These are phyloP conservation scores for Colletotrichum abscissum DNA, from an alignment of 2,329 filamentous ascomycete genomes.

Conservation along the genomic window DNA sequence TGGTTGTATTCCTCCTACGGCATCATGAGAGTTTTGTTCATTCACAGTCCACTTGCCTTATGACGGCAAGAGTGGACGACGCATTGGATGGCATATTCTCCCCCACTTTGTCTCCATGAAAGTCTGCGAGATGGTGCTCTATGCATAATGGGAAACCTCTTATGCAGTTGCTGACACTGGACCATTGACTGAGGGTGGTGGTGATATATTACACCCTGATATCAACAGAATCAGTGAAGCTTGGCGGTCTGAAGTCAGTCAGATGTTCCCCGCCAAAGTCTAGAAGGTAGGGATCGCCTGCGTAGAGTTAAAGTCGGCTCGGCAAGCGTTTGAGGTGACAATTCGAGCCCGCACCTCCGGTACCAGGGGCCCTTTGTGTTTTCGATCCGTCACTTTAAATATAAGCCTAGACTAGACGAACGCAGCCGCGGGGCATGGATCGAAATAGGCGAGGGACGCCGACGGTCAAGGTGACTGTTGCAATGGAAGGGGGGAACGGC, in stretches of 20 bases:
- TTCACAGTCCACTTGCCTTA: not conserved
- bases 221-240: not conserved
- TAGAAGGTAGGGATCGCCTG: not conserved
- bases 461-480: not conserved
- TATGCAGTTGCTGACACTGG: not conserved
- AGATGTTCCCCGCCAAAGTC: not conserved
- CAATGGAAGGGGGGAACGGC: not conserved
- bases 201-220: not conserved
- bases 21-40: too few species aligned
- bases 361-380: not conserved
- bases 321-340: not conserved
- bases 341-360: not conserved
- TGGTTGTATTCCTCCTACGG: not conserved
- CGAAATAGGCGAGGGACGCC: not conserved
- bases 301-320: not conserved
- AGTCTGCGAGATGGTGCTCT: not conserved
- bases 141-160: not conserved
- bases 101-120: not conserved
- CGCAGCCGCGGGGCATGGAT: not conserved
- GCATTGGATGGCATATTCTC: not conserved
- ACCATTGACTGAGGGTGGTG: not conserved
- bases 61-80: too few species aligned
- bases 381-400: not conserved
- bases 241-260: not conserved
- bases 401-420: slow-evolving; percentile 1